Conservation (phyloP, 2,329 filamentous ascomycete genomes). For the Fusarium sp. region DNA sequence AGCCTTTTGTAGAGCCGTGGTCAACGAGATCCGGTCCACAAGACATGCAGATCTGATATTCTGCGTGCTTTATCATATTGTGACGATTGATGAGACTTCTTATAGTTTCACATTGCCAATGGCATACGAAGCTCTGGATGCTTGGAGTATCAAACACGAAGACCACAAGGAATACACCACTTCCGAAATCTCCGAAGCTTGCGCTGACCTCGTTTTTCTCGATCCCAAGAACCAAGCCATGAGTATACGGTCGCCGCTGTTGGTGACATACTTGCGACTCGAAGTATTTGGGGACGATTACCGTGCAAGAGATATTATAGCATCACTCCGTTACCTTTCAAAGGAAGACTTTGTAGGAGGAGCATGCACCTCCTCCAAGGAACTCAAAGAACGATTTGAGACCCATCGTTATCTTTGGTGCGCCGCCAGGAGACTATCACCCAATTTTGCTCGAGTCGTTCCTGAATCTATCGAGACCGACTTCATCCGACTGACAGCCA, state of each 20-base stretch:
- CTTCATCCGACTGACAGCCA: not conserved
- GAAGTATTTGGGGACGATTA: not conserved
- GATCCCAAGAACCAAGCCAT: not conserved
- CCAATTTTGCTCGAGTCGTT: fast-evolving
- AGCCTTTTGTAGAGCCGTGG: not conserved
- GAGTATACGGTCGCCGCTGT: not conserved
- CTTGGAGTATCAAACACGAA: not conserved
- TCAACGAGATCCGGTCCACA: not conserved
- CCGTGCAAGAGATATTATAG: not conserved
- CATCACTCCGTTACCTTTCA: not conserved
- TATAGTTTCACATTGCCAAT: slow-evolving; percentile 1
- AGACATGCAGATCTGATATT: not conserved
- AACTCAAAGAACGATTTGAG: not conserved
- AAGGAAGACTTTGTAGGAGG: not conserved
- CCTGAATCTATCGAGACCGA: not conserved
- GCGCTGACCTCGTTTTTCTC: not conserved
- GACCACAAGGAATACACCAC: not conserved
- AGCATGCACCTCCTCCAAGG: not conserved
- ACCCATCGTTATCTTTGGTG: slow-evolving; percentile 17
- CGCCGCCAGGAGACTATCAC: not conserved
- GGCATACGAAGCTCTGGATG: not conserved
- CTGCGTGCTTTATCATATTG: slow-evolving; percentile 4
- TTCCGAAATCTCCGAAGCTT: not conserved
- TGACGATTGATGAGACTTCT: not conserved
- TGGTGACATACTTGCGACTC: not conserved